Conservation (phyloP, 2,329 filamentous ascomycete genomes). For the Alternaria angustiovoidea region DNA sequence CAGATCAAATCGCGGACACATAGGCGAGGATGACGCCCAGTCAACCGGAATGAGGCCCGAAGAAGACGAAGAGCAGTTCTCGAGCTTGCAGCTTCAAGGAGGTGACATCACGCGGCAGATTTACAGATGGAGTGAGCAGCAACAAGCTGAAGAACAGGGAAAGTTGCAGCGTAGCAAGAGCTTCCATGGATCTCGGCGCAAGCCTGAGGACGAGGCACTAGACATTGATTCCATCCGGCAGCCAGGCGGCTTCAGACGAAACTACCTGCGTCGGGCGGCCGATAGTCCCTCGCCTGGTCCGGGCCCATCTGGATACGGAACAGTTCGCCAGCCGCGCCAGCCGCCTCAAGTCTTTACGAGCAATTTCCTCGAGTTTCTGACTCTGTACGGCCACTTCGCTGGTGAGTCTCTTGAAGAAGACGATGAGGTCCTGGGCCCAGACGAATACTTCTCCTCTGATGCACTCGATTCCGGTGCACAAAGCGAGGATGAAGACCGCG, state of each 20-base stretch:
- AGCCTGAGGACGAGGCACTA: slow-evolving; percentile 79
- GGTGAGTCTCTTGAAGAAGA: slow-evolving; percentile 97
- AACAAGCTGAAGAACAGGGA: slow-evolving; percentile 70
- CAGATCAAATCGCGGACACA: slow-evolving; percentile 38
- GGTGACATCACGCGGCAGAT: slow-evolving; percentile 95
- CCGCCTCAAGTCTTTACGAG: slow-evolving; percentile 69
- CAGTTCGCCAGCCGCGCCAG: slow-evolving; percentile 32
- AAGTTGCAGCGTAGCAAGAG: slow-evolving; percentile 83
- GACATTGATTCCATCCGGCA: slow-evolving; percentile 92
- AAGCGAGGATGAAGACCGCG: slow-evolving; percentile 67
- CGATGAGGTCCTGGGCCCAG: slow-evolving; percentile 83
- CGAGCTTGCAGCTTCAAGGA: slow-evolving; percentile 89
- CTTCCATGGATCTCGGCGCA: slow-evolving; percentile 79
- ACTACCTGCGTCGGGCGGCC: slow-evolving; percentile 82
- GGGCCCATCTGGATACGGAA: slow-evolving; percentile 56
- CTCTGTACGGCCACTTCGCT: slow-evolving; percentile 95
- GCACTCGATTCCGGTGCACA: slow-evolving; percentile 66
- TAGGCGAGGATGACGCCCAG: slow-evolving; percentile 36
- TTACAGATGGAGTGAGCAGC: slow-evolving; percentile 95
- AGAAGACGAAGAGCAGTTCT: slow-evolving; percentile 76
- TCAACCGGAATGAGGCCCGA: slow-evolving; percentile 55
- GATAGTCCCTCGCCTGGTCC: slow-evolving; percentile 65
- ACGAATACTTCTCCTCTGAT: slow-evolving; percentile 91
- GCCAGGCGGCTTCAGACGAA: slow-evolving; percentile 90
- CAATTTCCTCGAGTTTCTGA: slow-evolving; percentile 95